Base-by-base conservation (phyloP, 768 basidiomycete species). In the Psilocybe sp. region DNA sequence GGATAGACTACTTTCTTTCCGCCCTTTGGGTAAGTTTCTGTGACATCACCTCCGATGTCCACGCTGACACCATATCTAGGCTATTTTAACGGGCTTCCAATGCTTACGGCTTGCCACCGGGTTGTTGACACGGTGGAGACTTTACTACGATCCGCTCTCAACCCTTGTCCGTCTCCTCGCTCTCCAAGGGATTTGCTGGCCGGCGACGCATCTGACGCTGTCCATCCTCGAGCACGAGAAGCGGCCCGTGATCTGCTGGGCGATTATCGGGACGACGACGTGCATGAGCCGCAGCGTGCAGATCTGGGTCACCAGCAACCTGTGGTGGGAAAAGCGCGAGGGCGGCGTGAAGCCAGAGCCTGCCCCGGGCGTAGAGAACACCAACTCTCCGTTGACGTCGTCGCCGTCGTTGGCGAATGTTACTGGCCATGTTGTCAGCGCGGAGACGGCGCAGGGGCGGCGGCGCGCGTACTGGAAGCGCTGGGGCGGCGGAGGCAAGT, bases 131-230 rank as follows among this genome's bases (percentile, higher is more conserved):
- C 84, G 96, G 41, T 98, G 96, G 96, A 78, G 85, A 16, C 77
- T 89, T 0, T 96, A 97, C 70, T 98, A 98, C 64, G 80, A 90
- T 0, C 86, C 92, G 0, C 73, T 91, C 20, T 81, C 95, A 4
- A 92, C 94, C 1, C 81, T 98, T 54, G 89, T 97, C 60, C 87
- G 96, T 13, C 83, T 98, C 4, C 77, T 98, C 48, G 95, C 92
- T 0, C 75, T 98, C 0, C 96, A 98, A 55, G 90, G 91, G 14
- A 94, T 98, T 51, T 98, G 95, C 69, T 98, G 94, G 94, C 92
- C 92, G 1, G 86, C 91, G 3, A 97, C 94, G 4, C 89, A 92
- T 56, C 67, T 92, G 35, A 95, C 92, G 1, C 81, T 96, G 31
- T 79, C 75, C 46, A 69, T 93, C 44, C 75, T 98, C 40, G 84